Evolutionary conservation across 1,139 yeast genomes (phyloP), one percentile per base, ranked within the genome.

Genomic region (Protomyces pachydermus): DNA sequence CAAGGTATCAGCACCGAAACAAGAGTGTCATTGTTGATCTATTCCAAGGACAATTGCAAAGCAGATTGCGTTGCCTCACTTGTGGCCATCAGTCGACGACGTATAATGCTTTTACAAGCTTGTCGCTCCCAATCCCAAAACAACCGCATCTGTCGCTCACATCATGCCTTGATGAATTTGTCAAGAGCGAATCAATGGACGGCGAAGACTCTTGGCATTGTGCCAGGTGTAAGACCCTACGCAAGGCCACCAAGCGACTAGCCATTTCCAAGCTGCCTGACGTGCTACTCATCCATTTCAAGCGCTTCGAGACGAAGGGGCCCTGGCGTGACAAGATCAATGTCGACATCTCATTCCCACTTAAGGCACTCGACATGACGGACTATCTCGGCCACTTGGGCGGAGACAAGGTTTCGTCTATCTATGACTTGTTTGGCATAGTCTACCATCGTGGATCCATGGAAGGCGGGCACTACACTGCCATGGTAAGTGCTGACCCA

Each of bases 141-240:
- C 45, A 42, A n/a, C 32, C 48, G 70, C 73, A 35, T 69, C 69
- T 6, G 78, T 77, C 80, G 68, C 74, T 91, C 50, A 76, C 81
- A 54, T 88, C 86, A 66, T 88, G 96, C 71, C 80, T 89, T 68
- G 80, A 82, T 68, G 86, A 85, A 69, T 89, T 89, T 72, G 84
- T 88, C 0, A 83, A 80, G 65, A 73, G 78, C 8, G 96, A 90
- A 72, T 73, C 83, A 16, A 78, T 93, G 64, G 95, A 87, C 67
- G 90, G 86, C 16, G 86, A 88, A 65, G 90, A 91, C 72, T 85
- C 90, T 67, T 91, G 98, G 98, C 81, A 83, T 67, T 93, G 98
- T 75, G 91, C 97, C 1, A 76, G 78, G 25, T 93, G 98, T 75
- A 85, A 86, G 69, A 78, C 78, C 69, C 82, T 81, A 66, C 84